phyloP scores from a whole-genome alignment of 169 alveolate species.

The Eimeria necatrix region DNA sequence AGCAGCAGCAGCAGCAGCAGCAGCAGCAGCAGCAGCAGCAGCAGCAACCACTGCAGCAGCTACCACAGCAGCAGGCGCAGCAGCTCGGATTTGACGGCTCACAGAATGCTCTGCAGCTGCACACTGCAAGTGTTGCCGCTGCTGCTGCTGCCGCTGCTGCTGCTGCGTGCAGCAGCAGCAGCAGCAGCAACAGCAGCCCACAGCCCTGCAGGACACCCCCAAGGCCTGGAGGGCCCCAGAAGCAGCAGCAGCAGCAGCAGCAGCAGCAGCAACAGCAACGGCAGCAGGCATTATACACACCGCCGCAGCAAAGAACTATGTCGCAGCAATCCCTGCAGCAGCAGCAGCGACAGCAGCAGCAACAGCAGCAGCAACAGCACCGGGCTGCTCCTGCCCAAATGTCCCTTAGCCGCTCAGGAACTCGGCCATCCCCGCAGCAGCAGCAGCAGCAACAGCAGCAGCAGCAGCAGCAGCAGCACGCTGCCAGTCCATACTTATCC shows the following conservation, averaged over 20 bases:
- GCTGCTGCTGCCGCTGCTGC: too few relatives aligned
- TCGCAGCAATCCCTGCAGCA: too few relatives aligned
- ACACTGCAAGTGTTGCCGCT: too few relatives aligned
- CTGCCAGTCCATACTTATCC: too few relatives aligned
- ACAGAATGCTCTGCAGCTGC: too few relatives aligned
- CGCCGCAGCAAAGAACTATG: background rate
- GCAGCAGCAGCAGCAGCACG: too few relatives aligned
- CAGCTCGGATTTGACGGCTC: too few relatives aligned
- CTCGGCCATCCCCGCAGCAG: background rate
- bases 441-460: conserved; percentile 1
- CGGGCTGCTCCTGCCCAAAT: background rate
- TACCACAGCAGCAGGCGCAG: background rate
- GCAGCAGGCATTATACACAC: background rate
- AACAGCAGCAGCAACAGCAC: too few relatives aligned
- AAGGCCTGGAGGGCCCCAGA: background rate
- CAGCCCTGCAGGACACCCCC: background rate
- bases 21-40: background rate
- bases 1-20: background rate
- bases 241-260: background rate
- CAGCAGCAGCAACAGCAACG: background rate
- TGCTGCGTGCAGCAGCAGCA: background rate
- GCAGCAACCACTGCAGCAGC: background rate
- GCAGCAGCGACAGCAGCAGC: too few relatives aligned
- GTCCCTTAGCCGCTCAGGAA: background rate
- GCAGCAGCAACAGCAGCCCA: background rate